Evolutionary conservation across 2,329 filamentous ascomycete species (phyloP), one percentile per base, ranked within the genome.

Genomic region (Penicillium sp.): DNA sequence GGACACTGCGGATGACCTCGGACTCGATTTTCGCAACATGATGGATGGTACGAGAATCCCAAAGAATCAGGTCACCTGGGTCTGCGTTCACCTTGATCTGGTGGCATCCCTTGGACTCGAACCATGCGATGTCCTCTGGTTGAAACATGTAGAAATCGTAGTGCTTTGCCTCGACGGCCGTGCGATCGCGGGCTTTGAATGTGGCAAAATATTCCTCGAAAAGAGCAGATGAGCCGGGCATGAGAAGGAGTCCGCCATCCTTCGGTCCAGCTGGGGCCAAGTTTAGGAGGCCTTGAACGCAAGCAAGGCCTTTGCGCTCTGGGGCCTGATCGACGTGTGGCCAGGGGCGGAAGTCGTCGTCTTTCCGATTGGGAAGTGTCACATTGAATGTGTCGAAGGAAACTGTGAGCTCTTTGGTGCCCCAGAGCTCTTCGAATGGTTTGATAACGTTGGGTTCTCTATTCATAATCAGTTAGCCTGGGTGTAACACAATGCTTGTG

Each of bases 371-470:
- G 24, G 54, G 54, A 1, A 55, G 29, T 14, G 54, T 51, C 9
- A 55, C 39, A 16, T 55, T 55, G 16, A 55, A 10, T 39, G 33
- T 47, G 16, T 55, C 54, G 24, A 51, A 55, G n/a, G 33, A 44
- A n/a, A 47, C 47, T 2, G 47, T 16, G 3, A 55, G 31, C 9
- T 55, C 54, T 9, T 55, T 22, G 4, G 54, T 55, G 9, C 47
- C 48, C 54, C 54, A 55, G 9, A 55, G 14, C 31, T 51, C 27
- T 16, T 42, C 9, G 16, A 55, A 55, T 1, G 54, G 26, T 1
- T 67, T 69, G 14, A 80, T 67, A 0, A 81, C 75, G 4, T 75
- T 77, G n/a, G 76, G 77, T 65, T 81, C 79, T 4, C 68, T 68
- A 24, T 35, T 16, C 31, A 7, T 16, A 35, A 35, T 16, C 31